phyloP scores from a whole-genome alignment of 2,329 filamentous ascomycete genomes.

The Arthroderma sp. region DNA sequence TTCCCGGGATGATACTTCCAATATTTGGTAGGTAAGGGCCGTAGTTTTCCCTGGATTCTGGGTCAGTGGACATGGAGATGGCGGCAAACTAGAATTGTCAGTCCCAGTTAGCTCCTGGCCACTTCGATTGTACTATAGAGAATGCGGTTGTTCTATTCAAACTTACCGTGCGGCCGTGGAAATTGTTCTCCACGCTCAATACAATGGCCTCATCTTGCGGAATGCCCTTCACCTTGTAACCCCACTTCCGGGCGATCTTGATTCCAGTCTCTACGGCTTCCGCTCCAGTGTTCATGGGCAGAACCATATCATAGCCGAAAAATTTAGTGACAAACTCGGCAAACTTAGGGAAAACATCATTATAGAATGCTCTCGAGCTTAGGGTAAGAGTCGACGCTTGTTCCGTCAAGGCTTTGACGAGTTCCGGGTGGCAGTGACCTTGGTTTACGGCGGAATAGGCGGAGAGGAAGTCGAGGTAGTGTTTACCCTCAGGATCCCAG shows the following conservation, averaged over 20 bases:
- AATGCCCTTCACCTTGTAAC: constrained; percentile 90
- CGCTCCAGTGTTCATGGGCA: constrained; percentile 96
- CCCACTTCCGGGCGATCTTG: constrained; percentile 96
- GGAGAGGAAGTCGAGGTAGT: constrained; percentile 95
- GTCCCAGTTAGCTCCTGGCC: not conserved
- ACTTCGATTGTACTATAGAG: too few relatives aligned
- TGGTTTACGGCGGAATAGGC: constrained; percentile 98
- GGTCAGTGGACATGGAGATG: constrained; percentile 88
- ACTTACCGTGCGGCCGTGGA: constrained; percentile 84
- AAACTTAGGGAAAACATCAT: constrained; percentile 94
- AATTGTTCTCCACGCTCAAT: constrained; percentile 79
- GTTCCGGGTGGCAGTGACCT: constrained; percentile 92
- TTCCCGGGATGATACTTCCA: constrained; percentile 62
- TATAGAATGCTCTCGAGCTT: constrained; percentile 91
- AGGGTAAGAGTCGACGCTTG: constrained; percentile 83
- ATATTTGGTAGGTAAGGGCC: constrained; percentile 88
- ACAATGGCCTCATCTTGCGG: constrained; percentile 71
- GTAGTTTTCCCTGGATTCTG: constrained; percentile 92
- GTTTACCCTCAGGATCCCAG: constrained; percentile 91
- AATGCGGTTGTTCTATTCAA: not conserved
- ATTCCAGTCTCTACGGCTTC: constrained; percentile 93
- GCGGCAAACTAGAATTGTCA: constrained; percentile 58
- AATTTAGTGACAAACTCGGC: constrained; percentile 79
- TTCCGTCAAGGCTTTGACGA: constrained; percentile 77
- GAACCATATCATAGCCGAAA: constrained; percentile 93